Evolutionary conservation across 768 basidiomycete species (phyloP), one percentile per base, ranked within the genome.

Genomic region (Russula virescens): DNA sequence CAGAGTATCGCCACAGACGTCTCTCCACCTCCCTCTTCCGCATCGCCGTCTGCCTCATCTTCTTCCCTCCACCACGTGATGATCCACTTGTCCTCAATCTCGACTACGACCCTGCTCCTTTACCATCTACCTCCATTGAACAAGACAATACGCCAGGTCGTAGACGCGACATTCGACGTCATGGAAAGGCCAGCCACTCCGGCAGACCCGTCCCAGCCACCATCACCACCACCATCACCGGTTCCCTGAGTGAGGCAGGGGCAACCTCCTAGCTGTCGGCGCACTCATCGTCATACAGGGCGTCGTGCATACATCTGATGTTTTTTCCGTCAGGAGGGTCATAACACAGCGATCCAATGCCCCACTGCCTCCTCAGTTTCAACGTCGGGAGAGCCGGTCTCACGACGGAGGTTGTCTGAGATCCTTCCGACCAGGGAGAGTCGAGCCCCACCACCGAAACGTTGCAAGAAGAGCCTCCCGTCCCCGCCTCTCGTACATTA

Each of bases 301-400:
- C 50, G 87, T 90, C 42, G 88, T 90, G 1, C 87, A 90, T 65
- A 89, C 88, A 0, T 85, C 85, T 4, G 87, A 89, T 72, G 79
- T n/a, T 81, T 25, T 78, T 83, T 1, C 35, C 71, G 52, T 52
- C 64, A 25, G 64, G 54, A 60, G 55, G 49, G 38, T 55, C 63
- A 18, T 66, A 48, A n/a, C 54, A 70, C 25, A 45, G 8, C 6
- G 49, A 51, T 4, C 14, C 68, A 26, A 46, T 67, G 11, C 47
- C 60, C 1, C 56, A 35, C 10, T 43, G 26, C 54, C 14, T 48
- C 34, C n/a, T 35, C 52, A 19, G 68, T 40, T 45, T 45, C 56
- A 40, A 47, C 63, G 23, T 42, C 45, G 26, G 51, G 23, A 18
- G 66, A 57, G 31, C 56, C 50, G n/a, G n/a, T n/a, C n/a, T n/a